Evolutionary conservation across 345 rosid species (phyloP).

Genomic region (Trapa bicornis): DNA sequence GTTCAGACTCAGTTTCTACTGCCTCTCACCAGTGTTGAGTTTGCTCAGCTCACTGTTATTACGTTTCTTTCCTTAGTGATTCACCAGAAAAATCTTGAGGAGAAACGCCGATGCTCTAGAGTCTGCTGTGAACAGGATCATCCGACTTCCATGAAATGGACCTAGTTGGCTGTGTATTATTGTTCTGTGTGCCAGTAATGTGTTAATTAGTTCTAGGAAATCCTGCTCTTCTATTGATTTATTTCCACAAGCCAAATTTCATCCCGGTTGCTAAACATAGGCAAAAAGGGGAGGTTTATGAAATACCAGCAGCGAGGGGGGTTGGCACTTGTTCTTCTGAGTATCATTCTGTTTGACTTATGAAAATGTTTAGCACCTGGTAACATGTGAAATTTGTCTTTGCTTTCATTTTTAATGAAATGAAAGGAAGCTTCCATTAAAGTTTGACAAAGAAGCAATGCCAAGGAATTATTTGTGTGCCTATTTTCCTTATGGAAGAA

Average conservation of each 20-base stretch:
- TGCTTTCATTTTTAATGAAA: too few species aligned
- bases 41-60: not conserved
- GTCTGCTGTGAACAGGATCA: conserved; percentile 59
- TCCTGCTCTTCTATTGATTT: not conserved
- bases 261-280: not conserved
- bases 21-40: not conserved
- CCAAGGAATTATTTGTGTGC: too few species aligned
- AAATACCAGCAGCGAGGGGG: not conserved
- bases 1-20: not conserved
- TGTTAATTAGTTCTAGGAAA: not conserved
- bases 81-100: conserved; percentile 56
- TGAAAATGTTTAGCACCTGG: too few species aligned
- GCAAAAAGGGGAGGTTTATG: not conserved
- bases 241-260: not conserved
- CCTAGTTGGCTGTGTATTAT: too few species aligned
- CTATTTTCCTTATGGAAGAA: too few species aligned
- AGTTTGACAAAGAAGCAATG: too few species aligned
- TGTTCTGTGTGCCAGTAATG: not conserved
- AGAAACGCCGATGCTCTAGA: conserved; percentile 77
- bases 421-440: too few species aligned
- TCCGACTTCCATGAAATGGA: conserved; percentile 36
- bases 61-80: conserved; percentile 27
- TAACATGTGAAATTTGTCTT: too few species aligned
- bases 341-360: too few species aligned
- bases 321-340: too few species aligned